These are phyloP conservation scores for Quercus lobata DNA, from an alignment of 331 rosid genomes.

Conservation along the genomic window DNA sequence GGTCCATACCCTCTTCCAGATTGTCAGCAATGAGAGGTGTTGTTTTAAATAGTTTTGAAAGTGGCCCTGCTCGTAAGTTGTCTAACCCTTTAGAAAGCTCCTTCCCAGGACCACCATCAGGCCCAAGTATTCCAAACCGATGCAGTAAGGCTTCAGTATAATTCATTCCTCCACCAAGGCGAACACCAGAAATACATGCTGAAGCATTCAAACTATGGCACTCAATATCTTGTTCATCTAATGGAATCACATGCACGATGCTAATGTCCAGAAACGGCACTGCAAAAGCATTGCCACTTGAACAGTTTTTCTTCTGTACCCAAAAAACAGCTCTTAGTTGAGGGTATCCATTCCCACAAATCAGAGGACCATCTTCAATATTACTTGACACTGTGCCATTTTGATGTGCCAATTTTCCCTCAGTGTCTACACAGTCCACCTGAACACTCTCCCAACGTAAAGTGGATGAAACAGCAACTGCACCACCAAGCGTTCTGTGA, in stretches of 20 bases:
- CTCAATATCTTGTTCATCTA: constrained; percentile 62
- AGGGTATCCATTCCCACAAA: constrained; percentile 53
- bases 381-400: constrained; percentile 35
- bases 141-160: constrained; percentile 86
- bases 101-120: constrained; percentile 89
- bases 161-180: constrained; percentile 94
- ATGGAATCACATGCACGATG: constrained; percentile 67
- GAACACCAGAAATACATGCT: constrained; percentile 80
- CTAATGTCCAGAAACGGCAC: constrained; percentile 73
- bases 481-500: constrained; percentile 95
- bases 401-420: constrained; percentile 46
- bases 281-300: constrained; percentile 33
- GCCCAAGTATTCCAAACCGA: constrained; percentile 88
- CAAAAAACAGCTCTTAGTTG: constrained; percentile 84
- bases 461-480: constrained; percentile 77
- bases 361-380: constrained; percentile 37
- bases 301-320: constrained; percentile 56
- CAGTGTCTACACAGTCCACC: constrained; percentile 75
- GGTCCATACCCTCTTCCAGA: constrained; percentile 55
- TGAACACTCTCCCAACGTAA: constrained; percentile 72
- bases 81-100: constrained; percentile 73
- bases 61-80: constrained; percentile 73
- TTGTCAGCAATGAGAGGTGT: constrained; percentile 40
- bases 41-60: constrained; percentile 69
- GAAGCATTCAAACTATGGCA: constrained; percentile 76